A percentile compares a stretch with the other conserved stretches of the same genome.
Conservation (phyloP, 805 yeast genomes). For the Yarrowia keelungensis region DNA sequence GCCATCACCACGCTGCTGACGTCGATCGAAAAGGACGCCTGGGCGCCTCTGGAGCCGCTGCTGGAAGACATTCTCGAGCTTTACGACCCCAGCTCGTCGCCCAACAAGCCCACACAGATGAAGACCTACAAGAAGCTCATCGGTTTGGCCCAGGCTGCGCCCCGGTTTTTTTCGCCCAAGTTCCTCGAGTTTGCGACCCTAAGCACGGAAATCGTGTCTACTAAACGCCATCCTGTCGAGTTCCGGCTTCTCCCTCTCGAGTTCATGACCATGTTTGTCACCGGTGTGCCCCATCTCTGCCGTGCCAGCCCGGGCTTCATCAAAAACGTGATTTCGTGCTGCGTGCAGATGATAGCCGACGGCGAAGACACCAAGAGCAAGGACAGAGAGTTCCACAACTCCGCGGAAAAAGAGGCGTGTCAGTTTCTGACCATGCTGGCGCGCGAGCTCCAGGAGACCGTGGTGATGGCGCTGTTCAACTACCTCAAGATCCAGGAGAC, state of each 20-base stretch:
- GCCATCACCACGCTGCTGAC: slow-evolving; percentile 16
- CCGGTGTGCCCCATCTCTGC: slow-evolving; percentile 26
- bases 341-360: slow-evolving; percentile 27
- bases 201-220: slow-evolving; percentile 23
- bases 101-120: slow-evolving; percentile 25
- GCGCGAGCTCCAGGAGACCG: slow-evolving; percentile 28
- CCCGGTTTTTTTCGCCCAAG: slow-evolving; percentile 21
- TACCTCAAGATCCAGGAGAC: slow-evolving; percentile 34
- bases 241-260: slow-evolving; percentile 36
- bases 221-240: slow-evolving; percentile 35
- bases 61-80: slow-evolving; percentile 13
- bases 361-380: slow-evolving; percentile 25
- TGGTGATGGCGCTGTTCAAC: slow-evolving; percentile 17
- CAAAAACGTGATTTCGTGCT: slow-evolving; percentile 25
- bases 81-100: slow-evolving; percentile 30
- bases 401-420: slow-evolving; percentile 22
- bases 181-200: slow-evolving; percentile 20
- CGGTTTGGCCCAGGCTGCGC: slow-evolving; percentile 21
- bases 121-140: slow-evolving; percentile 27
- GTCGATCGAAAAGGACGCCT: slow-evolving; percentile 12
- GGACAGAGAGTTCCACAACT: slow-evolving; percentile 16
- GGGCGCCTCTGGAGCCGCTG: slow-evolving; percentile 31
- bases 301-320: slow-evolving; percentile 31
- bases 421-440: slow-evolving; percentile 35
- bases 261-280: slow-evolving; percentile 37